These are phyloP conservation scores for Eragrostis tef DNA, from an alignment of 202 grass and related monocot species.

Conservation along the genomic window DNA sequence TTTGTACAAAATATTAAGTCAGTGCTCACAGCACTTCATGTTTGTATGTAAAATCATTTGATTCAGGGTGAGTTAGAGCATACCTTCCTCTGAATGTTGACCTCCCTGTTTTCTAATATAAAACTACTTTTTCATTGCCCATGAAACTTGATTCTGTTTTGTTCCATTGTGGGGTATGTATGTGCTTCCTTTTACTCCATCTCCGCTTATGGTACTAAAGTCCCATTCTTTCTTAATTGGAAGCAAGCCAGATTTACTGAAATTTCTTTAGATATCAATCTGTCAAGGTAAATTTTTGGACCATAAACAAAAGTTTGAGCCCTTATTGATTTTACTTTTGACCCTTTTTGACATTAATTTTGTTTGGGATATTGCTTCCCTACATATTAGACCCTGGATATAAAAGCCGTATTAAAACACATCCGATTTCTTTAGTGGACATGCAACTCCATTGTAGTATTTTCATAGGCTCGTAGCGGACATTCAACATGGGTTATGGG, in stretches of 20 bases:
- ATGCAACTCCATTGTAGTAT: background rate
- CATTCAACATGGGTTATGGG: too few species aligned
- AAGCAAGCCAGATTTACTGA: background rate
- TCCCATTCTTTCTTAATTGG: background rate
- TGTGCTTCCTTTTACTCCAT: background rate
- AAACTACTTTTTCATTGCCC: background rate
- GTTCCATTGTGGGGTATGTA: background rate
- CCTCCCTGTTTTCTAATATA: background rate
- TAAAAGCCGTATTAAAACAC: background rate
- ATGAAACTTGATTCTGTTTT: background rate
- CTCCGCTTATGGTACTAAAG: background rate
- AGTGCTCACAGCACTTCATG: too few species aligned
- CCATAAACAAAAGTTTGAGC: background rate
- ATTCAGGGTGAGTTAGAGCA: background rate
- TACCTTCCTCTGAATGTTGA: background rate
- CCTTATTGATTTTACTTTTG: background rate
- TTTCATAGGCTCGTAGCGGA: background rate
- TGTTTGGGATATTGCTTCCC: background rate
- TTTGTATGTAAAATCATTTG: background rate
- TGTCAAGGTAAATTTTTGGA: too few species aligned
- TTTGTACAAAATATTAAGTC: background rate
- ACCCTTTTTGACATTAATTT: background rate
- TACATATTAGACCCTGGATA: background rate
- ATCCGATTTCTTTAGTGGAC: background rate
- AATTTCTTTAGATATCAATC: background rate